A percentile compares a stretch with the other conserved stretches of the same genome.
These are phyloP conservation scores for Plasmodium falciparum DNA, from an alignment of 169 alveolate species.

Conservation along the genomic window DNA sequence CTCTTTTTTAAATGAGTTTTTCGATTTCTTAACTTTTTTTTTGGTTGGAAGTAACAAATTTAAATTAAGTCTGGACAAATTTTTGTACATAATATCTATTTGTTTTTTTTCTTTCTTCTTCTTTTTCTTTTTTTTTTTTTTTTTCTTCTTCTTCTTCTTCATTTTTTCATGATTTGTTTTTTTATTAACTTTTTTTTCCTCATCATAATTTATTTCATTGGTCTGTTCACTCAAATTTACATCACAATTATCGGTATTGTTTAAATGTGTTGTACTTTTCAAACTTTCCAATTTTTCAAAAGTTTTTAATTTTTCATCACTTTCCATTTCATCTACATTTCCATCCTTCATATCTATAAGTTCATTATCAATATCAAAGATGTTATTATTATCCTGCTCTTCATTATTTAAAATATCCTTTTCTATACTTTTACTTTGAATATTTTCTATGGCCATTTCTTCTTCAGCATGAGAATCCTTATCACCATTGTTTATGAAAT, in stretches of 20 bases:
- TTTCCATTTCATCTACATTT: neutral
- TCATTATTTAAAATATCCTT: neutral
- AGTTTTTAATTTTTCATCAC: neutral
- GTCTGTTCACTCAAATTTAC: too few species aligned
- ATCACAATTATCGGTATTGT: too few species aligned
- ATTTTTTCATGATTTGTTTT: too few species aligned
- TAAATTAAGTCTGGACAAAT: slow-evolving; percentile 32
- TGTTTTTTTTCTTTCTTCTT: too few species aligned
- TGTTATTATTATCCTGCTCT: too few species aligned
- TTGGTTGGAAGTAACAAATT: neutral
- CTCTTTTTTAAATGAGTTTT: neutral
- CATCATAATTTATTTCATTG: too few species aligned
- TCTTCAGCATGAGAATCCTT: slow-evolving; percentile 12
- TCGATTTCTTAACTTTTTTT: slow-evolving; percentile 4
- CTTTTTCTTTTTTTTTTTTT: too few species aligned
- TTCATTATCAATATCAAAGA: too few species aligned
- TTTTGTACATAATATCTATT: slow-evolving; percentile 26
- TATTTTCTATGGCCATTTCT: neutral
- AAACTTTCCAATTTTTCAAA: too few species aligned
- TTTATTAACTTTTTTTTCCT: too few species aligned
- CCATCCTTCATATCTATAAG: neutral
- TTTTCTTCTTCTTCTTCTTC: too few species aligned
- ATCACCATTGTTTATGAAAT: neutral
- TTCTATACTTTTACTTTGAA: neutral
- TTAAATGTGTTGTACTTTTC: too few species aligned